Base-by-base conservation (phyloP, 2,329 filamentous ascomycete genomes). In the Aspergillus pseudoviridinutans region DNA sequence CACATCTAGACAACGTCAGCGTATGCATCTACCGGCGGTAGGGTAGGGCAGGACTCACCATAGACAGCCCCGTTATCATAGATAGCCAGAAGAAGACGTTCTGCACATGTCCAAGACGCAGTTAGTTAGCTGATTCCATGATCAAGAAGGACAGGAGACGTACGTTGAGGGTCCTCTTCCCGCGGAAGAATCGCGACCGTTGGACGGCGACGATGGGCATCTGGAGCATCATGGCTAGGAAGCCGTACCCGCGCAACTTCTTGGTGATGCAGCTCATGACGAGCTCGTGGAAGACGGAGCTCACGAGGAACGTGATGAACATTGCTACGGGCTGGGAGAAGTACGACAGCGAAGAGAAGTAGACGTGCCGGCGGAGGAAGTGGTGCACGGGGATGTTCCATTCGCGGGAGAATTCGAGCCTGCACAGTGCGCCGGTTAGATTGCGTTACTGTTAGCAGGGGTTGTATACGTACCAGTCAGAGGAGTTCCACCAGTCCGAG, bases 321-420 rank as follows among this genome's bases (percentile, higher is more conserved):
- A 92, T 97, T 27, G 94, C 92, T 56, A 88, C 80, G 17, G 84
- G 82, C 57, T 87, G 86, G 22, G 91, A 92, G 67, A 95, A 87
- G 65, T 88, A 86, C 12, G 87, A 85, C 9, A 90, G 82, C 12
- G 88, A 89, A 1, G 92, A 92, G 57, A 86, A 88, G 76, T 97
- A 99, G 62, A 99, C 93, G 75, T 99, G 94, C 25, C 94, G 85
- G 7, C 92, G 87, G 67, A 97, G 88, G 78, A 97, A 99, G 70
- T 92, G 89, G 77, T 97, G 94, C 6, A 97, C 93, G 49, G 93
- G 93, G n/a, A 96, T 86, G 72, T 97, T 97, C 93, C 94, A 97
- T 78, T 97, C 90, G 63, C 92, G 86, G 10, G 88, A 92, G 76
- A 97, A 99, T 76, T 97, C 92, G 72, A 97, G 88, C 92, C 91